Percentiles rank a stretch among this genome's conserved stretches.
Conservation (phyloP, 192 early-diverging fungal genomes). For the Kickxella alabastrina region DNA sequence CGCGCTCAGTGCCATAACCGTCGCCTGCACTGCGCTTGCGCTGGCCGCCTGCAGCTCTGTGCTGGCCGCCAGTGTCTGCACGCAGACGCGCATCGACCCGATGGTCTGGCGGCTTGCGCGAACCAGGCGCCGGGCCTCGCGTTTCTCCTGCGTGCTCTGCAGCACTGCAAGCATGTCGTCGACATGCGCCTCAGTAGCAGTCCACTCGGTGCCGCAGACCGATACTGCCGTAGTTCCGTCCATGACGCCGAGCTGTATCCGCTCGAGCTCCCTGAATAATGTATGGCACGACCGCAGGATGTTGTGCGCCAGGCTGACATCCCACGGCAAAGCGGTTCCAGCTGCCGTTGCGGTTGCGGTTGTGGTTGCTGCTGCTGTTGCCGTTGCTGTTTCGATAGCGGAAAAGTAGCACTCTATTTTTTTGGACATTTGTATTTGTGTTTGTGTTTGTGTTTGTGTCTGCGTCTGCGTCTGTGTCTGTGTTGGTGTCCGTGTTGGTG, state of each 20-base stretch:
- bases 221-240: conserved; percentile 3
- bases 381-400: neutral
- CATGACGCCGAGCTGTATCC: conserved; percentile 7
- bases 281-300: conserved; percentile 32
- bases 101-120: conserved; percentile 23
- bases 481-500: too few relatives aligned
- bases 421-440: conserved; percentile 8
- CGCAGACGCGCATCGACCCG: conserved; percentile 20
- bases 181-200: conserved; percentile 8
- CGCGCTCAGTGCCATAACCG: conserved; percentile 12
- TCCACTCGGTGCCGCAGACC: conserved; percentile 18
- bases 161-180: conserved; percentile 14
- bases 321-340: conserved; percentile 2
- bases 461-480: too few relatives aligned
- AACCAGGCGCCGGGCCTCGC: conserved; percentile 1
- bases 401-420: conserved; percentile 22
- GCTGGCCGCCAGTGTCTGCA: conserved; percentile 11
- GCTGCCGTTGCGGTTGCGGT: too few relatives aligned
- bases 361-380: too few relatives aligned
- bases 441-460: too few relatives aligned
- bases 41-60: conserved; percentile 5
- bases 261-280: conserved; percentile 24
- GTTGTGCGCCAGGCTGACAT: conserved; percentile 13
- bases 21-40: neutral
- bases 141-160: neutral